These are phyloP conservation scores for Neurospora sp. DNA, from an alignment of 2,329 filamentous ascomycete genomes.

Conservation along the genomic window DNA sequence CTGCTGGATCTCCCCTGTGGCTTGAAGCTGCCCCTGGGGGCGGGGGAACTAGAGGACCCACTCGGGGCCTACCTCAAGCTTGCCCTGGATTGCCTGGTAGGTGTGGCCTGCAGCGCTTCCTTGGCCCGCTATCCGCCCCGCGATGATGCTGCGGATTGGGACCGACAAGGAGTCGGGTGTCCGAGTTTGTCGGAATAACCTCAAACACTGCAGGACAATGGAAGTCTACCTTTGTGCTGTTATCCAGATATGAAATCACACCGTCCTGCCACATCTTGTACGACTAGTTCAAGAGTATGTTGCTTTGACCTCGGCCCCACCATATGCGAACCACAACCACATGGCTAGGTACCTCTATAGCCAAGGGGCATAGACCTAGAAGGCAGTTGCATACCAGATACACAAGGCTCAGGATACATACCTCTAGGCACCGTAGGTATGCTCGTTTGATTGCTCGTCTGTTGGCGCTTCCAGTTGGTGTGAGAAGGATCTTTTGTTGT, in stretches of 20 bases:
- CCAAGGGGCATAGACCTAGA: not conserved
- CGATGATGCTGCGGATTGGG: not conserved
- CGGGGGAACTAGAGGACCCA: not conserved
- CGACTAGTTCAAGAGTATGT: not conserved
- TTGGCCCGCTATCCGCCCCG: not conserved
- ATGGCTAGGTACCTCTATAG: not conserved
- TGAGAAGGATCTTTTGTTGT: not conserved
- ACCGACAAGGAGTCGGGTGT: not conserved
- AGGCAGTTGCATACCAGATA: not conserved
- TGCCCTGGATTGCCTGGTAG: not conserved
- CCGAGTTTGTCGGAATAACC: not conserved
- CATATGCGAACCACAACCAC: not conserved
- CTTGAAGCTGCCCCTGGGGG: not conserved
- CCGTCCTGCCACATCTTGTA: not conserved
- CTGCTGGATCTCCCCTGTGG: not conserved
- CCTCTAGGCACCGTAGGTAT: not conserved
- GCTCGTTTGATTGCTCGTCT: not conserved
- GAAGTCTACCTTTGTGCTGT: not conserved
- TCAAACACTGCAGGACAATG: not conserved
- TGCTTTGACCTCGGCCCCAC: not conserved
- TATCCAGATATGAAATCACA: not conserved
- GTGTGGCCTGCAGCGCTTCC: not conserved
- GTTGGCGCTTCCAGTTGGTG: not conserved
- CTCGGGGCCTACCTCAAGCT: not conserved
- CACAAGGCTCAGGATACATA: not conserved